Percentiles rank a stretch among this genome's conserved stretches.
phyloP scores from a whole-genome alignment of 2,329 filamentous ascomycete genomes.

The Neofusicoccum umdonicola region DNA sequence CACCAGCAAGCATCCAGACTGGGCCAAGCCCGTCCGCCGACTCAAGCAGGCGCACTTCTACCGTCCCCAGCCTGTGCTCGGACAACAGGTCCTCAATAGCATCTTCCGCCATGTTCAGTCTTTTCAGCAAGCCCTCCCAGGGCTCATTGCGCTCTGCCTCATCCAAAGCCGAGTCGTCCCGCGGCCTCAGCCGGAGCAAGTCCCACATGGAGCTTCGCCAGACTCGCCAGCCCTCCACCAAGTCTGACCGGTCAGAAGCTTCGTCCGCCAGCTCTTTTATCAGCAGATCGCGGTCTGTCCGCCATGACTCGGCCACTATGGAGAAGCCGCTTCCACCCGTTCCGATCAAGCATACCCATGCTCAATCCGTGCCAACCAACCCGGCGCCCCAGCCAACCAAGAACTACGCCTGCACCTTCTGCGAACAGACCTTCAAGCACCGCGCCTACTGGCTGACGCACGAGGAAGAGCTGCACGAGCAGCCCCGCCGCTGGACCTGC shows the following conservation, averaged over 20 bases:
- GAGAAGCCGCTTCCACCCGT: constrained; percentile 13
- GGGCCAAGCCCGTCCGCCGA: neutral
- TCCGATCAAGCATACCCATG: neutral
- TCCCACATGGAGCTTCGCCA: constrained; percentile 9
- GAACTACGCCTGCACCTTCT: constrained; percentile 46
- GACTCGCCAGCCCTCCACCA: constrained; percentile 2
- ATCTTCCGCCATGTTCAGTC: constrained; percentile 11
- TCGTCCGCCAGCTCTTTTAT: neutral
- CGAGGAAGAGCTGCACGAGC: constrained; percentile 68
- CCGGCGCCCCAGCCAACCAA: constrained; percentile 23
- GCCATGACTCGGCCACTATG: neutral
- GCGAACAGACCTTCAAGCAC: constrained; percentile 64
- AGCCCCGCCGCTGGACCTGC: constrained; percentile 66
- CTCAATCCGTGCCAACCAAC: neutral
- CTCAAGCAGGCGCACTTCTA: neutral
- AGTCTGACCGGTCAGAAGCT: neutral
- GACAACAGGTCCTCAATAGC: neutral
- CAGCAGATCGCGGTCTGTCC: neutral
- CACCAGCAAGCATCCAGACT: neutral
- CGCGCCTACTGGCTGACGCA: constrained; percentile 71
- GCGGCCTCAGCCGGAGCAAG: neutral
- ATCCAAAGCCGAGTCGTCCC: neutral
- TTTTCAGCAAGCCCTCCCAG: constrained; percentile 3
- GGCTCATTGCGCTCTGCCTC: neutral
- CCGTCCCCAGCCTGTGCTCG: constrained; percentile 2